Evolutionary conservation across 1,139 yeast species (phyloP), one percentile per base, ranked within the genome.

Genomic region (Hemisphaericaspora xylofermentans): DNA sequence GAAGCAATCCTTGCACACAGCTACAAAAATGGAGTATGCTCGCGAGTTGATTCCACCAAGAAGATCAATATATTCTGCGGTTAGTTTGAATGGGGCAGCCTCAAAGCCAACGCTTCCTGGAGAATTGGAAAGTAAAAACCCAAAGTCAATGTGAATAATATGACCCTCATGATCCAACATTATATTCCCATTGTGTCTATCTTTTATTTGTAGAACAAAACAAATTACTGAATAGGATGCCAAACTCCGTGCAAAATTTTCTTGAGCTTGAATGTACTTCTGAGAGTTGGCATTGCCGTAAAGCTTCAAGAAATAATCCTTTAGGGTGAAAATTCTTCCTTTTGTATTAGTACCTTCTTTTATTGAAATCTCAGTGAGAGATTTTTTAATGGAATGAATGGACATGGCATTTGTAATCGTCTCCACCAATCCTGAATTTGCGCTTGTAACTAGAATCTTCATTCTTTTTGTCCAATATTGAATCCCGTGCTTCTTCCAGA

Each of bases 61-160:
- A 4, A 93, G 61, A 32, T 91, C 97, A 17, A 89, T 79, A 54
- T 93, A 93, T 56, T 93, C 98, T 44, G 74, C 72, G 0, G 98
- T 88, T 14, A 93, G 68, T 57, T 93, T 93, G 71, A 93, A 93
- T 1, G 98, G 97, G 0, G 98, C 96, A 1, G 96, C 95, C 57
- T 93, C 98, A 61, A 93, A 89, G 0, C 97, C 96, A 41, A 93
- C 88, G 43, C 95, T 84, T 2, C 98, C 98, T 0, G 98, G 98
- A 0, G 97, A 84, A 56, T 93, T 93, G 0, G 96, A 88, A 5
- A 93, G 68, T 56, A 93, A 64, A 58, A 89, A 93, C 0, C 98
- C 98, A 67, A 93, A 93, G 64, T 93, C 98, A 52, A 93, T 93
- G 60, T 93, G 98, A 37, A 89, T 83, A 12, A 93, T 84, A 58